Evolutionary conservation across 768 basidiomycete genomes (phyloP), one percentile per base, ranked within the genome.

Genomic region (Daedaleopsis sinensis): DNA sequence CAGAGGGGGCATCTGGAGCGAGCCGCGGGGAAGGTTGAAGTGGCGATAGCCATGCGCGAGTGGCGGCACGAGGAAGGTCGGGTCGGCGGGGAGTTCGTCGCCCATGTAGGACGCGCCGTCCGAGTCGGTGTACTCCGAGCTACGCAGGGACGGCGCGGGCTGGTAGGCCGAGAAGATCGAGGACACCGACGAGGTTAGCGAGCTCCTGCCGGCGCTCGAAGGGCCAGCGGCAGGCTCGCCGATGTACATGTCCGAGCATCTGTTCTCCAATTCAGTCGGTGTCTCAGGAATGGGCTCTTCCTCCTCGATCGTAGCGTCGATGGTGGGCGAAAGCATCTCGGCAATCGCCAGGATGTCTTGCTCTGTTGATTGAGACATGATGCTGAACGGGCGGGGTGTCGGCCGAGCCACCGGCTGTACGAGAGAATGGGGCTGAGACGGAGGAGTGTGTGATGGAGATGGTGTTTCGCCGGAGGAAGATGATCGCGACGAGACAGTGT

Each of bases 291-390:
- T 37, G n/a, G 70, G 71, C 56, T 71, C 70, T 10, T 69, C 68
- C 47, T 67, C 71, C 19, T 12, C 63, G 9, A 44, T 51, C 16
- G 60, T 37, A 24, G 73, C 70, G 16, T 68, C 69, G 21, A 76
- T 64, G 35, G 72, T 63, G 1, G 76, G 73, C 12, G 79, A 74
- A 58, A 85, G 74, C 44, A 83, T 70, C 32, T 83, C 83, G 1
- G 80, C 78, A 50, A 85, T 71, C n/a, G 79, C 81, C n/a, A 76
- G 69, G 15, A 85, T 75, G 60, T 85, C 84, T 35, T 72, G 66
- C 52, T 85, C 84, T 11, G 83, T 82, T 13, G 75, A 72, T 8
- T 78, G 70, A 4, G 84, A 84, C 36, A 84, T 76, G 21, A 75
- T 65, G 63, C 82, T 85, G 52, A 68, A 68, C 32, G 75, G 62